Percentiles rank a stretch among this genome's conserved stretches.
These are phyloP conservation scores for Tulasnella sp. DNA, from an alignment of 768 basidiomycete species.

Conservation along the genomic window DNA sequence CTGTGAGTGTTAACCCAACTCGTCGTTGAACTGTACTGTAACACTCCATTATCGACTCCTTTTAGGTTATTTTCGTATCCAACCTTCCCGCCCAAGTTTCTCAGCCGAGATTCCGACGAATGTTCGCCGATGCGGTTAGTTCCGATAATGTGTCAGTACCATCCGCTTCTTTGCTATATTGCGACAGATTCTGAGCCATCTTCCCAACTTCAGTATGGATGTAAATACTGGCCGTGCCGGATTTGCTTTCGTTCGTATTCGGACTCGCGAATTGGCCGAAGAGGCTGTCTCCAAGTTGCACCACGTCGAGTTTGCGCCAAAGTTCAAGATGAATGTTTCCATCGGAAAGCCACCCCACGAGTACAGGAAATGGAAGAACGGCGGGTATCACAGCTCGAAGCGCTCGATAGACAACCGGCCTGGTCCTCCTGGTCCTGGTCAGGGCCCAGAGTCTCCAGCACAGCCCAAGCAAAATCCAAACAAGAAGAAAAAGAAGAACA, in stretches of 20 bases:
- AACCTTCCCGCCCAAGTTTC: constrained; percentile 10
- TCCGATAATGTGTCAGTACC: constrained; percentile 11
- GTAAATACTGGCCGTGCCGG: constrained; percentile 16
- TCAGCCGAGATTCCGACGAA: background rate
- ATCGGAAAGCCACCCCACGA: constrained; percentile 18
- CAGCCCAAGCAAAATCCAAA: background rate
- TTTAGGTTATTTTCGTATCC: constrained; percentile 12
- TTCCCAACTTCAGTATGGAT: background rate
- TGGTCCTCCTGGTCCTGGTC: background rate
- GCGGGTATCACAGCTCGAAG: background rate
- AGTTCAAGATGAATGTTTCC: constrained; percentile 14
- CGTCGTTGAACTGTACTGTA: background rate
- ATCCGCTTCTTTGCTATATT: background rate
- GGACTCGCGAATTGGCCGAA: background rate
- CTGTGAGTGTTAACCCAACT: background rate
- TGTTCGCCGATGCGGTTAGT: background rate
- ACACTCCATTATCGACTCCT: background rate
- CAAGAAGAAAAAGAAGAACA: background rate
- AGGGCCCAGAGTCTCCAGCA: background rate
- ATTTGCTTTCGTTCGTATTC: constrained; percentile 13
- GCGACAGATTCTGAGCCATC: background rate
- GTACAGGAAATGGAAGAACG: constrained; percentile 12
- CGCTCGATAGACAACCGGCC: background rate
- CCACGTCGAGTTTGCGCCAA: constrained; percentile 14
- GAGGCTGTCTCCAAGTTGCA: constrained; percentile 12